A percentile compares a stretch with the other conserved stretches of the same genome.
These are phyloP conservation scores for Fusarium cyanostomum DNA, from an alignment of 2,329 filamentous ascomycete genomes.

Conservation along the genomic window DNA sequence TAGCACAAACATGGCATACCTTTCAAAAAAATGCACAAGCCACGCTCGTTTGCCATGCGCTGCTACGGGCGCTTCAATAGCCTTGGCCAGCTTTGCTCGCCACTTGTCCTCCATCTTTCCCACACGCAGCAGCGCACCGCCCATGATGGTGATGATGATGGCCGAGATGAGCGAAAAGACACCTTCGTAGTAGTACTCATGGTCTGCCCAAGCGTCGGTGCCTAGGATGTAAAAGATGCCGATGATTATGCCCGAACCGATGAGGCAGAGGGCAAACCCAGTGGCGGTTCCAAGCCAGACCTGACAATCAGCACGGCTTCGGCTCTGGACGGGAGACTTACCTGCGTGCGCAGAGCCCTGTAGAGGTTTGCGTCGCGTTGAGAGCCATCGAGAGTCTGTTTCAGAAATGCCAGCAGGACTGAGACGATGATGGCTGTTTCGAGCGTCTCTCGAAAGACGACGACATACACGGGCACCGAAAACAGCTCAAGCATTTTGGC, in stretches of 20 bases:
- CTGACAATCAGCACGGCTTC: slow-evolving; percentile 41
- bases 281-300: slow-evolving; percentile 64
- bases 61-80: slow-evolving; percentile 64
- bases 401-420: slow-evolving; percentile 83
- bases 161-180: slow-evolving; percentile 79
- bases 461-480: slow-evolving; percentile 85
- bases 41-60: slow-evolving; percentile 55
- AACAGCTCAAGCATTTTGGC: slow-evolving; percentile 72
- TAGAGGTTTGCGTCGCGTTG: slow-evolving; percentile 69
- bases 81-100: slow-evolving; percentile 79
- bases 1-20: slow-evolving; percentile 86
- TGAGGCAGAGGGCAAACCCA: slow-evolving; percentile 64
- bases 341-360: slow-evolving; percentile 73
- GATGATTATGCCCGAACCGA: slow-evolving; percentile 74
- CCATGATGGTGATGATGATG: slow-evolving; percentile 86
- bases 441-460: slow-evolving; percentile 86
- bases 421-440: slow-evolving; percentile 88
- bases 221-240: slow-evolving; percentile 76
- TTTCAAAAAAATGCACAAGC: slow-evolving; percentile 74
- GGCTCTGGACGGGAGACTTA: slow-evolving; percentile 45
- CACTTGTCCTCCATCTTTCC: slow-evolving; percentile 89
- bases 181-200: slow-evolving; percentile 85
- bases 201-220: slow-evolving; percentile 71
- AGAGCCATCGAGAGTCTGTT: slow-evolving; percentile 77
- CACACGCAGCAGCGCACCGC: slow-evolving; percentile 80